phyloP scores from a whole-genome alignment of 495 filamentous ascomycete species.

The Trichoderma parareesei region DNA sequence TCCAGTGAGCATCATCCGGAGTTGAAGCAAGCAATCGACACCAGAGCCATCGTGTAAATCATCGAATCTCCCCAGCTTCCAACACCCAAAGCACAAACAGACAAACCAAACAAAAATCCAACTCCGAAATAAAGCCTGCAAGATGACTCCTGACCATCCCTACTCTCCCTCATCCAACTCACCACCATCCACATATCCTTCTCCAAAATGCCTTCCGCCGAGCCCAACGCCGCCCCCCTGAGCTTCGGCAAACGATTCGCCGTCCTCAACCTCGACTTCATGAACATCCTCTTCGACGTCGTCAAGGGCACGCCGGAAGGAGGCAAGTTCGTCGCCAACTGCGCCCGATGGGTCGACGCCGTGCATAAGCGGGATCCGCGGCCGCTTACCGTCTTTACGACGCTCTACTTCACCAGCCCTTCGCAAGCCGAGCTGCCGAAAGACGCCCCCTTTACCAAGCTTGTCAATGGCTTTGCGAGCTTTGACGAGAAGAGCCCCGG shows the following conservation, averaged over 20 bases:
- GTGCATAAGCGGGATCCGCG: slow-evolving; percentile 26
- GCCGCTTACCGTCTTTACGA: slow-evolving; percentile 35
- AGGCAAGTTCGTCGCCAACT: slow-evolving; percentile 21
- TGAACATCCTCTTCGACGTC: slow-evolving; percentile 28
- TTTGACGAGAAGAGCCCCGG: slow-evolving; percentile 18
- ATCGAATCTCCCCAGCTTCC: too few relatives aligned
- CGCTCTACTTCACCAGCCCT: slow-evolving; percentile 26
- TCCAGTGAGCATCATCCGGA: neutral
- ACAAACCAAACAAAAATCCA: too few relatives aligned
- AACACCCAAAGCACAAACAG: too few relatives aligned
- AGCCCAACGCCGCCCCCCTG: slow-evolving; percentile 14
- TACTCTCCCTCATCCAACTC: too few relatives aligned
- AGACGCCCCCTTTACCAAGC: slow-evolving; percentile 26
- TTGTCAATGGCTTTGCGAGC: slow-evolving; percentile 20
- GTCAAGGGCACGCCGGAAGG: slow-evolving; percentile 27
- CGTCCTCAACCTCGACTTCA: slow-evolving; percentile 40
- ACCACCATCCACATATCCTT: too few relatives aligned
- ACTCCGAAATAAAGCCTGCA: too few relatives aligned
- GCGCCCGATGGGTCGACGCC: slow-evolving; percentile 30
- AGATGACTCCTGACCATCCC: too few relatives aligned
- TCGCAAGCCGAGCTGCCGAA: slow-evolving; percentile 26
- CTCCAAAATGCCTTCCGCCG: neutral
- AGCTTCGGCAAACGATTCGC: slow-evolving; percentile 32
- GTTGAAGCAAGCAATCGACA: neutral
- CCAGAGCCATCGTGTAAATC: neutral